Base-by-base conservation (phyloP, 139 green algal genomes). In the Picochlorum sp. region DNA sequence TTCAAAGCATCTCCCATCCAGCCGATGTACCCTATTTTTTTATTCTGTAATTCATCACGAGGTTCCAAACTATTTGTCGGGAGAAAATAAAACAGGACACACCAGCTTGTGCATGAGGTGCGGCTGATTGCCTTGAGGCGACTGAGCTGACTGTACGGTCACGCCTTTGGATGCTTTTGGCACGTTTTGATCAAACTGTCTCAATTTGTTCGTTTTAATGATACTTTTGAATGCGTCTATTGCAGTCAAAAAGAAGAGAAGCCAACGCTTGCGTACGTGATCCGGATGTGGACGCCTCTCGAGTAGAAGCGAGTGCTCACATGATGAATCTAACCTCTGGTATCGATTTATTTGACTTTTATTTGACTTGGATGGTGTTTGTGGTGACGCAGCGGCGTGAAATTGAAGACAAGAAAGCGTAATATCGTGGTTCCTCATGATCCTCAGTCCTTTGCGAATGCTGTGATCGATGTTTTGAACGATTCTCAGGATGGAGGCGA, bases 401-500 rank as follows among this genome's bases (percentile, higher is more conserved):
- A 81, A 63, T 81, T 94, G 66, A 97, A 96, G 63, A 96, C 88
- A 50, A 77, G 90, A 47, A 97, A 97, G 75, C 71, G 90, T 55
- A 97, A 97, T 66, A 97, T 97, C 65, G 82, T 86, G 20, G 84
- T 97, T 58, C 85, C 90, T 22, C 80, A 88, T 32, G 90, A 97
- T 59, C 90, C 90, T 5, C 76, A 74, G 55, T 91, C 87, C 10
- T 97, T 97, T 75, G 86, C 90, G 1, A 76, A 93, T 72, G 84
- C 84, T 30, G 78, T 97, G 9, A 70, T 96, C 20, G 61, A 79
- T 28, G 84, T 96, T 30, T 85, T 92, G 44, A 64, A 81, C 36
- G 86, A 94, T 53, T 64, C 69, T 6, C 70, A 56, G 24, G 29
- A 40, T 25, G 52, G 33, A 1, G 73, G 75, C 30, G 68, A 68